phyloP scores from a whole-genome alignment of 768 basidiomycete species.

The Suillus plorans region DNA sequence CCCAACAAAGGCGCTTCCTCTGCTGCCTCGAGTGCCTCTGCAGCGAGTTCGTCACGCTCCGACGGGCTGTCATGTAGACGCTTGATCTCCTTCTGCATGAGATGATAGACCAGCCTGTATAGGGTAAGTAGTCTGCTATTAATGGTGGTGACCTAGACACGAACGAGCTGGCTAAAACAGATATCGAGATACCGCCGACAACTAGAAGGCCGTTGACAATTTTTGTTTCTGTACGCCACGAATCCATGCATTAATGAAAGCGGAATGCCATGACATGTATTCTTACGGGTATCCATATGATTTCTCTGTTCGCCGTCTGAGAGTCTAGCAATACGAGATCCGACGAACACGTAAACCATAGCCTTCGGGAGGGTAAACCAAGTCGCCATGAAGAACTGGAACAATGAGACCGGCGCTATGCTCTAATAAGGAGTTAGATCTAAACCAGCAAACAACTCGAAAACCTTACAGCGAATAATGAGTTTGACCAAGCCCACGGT shows the following conservation, averaged over 20 bases:
- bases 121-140: conserved; percentile 11
- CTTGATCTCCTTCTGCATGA: conserved; percentile 61
- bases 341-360: conserved; percentile 74
- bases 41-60: conserved; percentile 53
- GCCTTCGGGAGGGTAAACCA: conserved; percentile 69
- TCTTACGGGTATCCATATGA: conserved; percentile 73
- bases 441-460: conserved; percentile 4
- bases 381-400: conserved; percentile 78
- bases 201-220: conserved; percentile 63
- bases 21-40: conserved; percentile 58
- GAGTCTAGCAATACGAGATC: conserved; percentile 68
- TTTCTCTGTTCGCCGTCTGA: conserved; percentile 75
- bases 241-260: conserved; percentile 13
- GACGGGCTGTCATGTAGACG: conserved; percentile 48
- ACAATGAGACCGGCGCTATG: conserved; percentile 69
- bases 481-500: conserved; percentile 86
- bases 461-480: conserved; percentile 67
- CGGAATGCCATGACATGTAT: not conserved
- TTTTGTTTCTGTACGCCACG: conserved; percentile 50
- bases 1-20: conserved; percentile 61
- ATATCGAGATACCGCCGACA: conserved; percentile 56
- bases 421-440: conserved; percentile 43
- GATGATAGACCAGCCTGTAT: conserved; percentile 62
- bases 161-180: conserved; percentile 66
- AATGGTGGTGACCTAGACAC: conserved; percentile 25